Evolutionary conservation across 352 stramenopile species (phyloP), one percentile per base, ranked within the genome.

Genomic region (Albugo laibachii): DNA sequence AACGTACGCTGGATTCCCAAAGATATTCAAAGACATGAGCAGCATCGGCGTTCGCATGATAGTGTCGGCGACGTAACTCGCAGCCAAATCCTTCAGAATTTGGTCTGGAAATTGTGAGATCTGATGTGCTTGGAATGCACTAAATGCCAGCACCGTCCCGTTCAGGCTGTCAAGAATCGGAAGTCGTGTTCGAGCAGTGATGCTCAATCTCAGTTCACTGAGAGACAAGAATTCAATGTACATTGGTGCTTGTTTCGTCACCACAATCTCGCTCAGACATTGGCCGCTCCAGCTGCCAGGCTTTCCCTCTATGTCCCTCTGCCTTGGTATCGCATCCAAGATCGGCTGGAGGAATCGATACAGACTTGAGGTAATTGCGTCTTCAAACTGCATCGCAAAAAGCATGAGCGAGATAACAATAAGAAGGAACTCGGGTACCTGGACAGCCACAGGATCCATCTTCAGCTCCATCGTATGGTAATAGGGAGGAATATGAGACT

Each of bases 1-100:
- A n/a, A 66, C 74, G 42, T 80, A 91, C 77, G 75, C 73, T 52
- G 78, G 78, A 47, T 91, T 91, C 19, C 78, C 78, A 41, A 87
- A 54, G 46, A 87, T 80, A 57, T 87, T 86, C 44, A 91, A 60
- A 13, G 78, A 91, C 75, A 87, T 81, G 13, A 91, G 36, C 20
- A 91, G 54, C 57, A 86, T 61, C 5, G 75, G 78, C 6, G 69
- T 82, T 15, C 76, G 65, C 19, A 91, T 71, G 39, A 91, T 76
- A 2, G 77, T 63, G 24, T 91, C 78, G 1, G 73, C 73, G 2
- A 87, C 75, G 43, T 86, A 91, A 38, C 87, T 66, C 27, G 78
- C 78, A 20, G 75, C 78, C 11, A 91, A 52, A 51, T 91, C 78
- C 49, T 91, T 91, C 53, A 66, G 64, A 15, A 91, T 43, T 42